Conservation (phyloP, 805 yeast genomes). For the Sugiyamaella valdiviana region DNA sequence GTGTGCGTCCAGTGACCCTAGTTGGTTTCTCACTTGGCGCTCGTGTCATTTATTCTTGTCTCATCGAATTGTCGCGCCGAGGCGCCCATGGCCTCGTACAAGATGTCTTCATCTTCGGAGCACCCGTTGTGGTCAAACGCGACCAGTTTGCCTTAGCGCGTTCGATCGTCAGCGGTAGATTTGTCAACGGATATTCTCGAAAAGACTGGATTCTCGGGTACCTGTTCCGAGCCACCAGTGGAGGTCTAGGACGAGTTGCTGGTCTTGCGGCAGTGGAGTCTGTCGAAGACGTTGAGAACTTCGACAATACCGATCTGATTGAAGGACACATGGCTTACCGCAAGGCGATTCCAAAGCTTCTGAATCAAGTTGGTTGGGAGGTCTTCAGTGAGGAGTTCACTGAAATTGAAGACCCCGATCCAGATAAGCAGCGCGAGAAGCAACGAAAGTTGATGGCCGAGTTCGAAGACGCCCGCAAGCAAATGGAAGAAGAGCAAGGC, state of each 20-base stretch:
- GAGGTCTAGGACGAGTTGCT: constrained; percentile 86
- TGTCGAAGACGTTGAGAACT: constrained; percentile 59
- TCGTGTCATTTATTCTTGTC: constrained; percentile 82
- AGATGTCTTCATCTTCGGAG: constrained; percentile 80
- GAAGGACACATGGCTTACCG: constrained; percentile 98
- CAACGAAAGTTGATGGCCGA: constrained; percentile 78
- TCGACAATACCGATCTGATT: constrained; percentile 79
- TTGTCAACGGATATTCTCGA: constrained; percentile 82
- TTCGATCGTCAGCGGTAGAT: constrained; percentile 82
- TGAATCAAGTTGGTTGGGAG: constrained; percentile 66
- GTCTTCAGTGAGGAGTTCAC: constrained; percentile 85
- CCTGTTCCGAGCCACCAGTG: constrained; percentile 89
- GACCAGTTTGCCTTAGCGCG: constrained; percentile 76
- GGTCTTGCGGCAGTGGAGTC: constrained; percentile 72
- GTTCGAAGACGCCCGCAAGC: constrained; percentile 76
- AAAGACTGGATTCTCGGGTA: constrained; percentile 97
- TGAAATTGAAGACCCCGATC: constrained; percentile 94
- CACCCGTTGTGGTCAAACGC: constrained; percentile 72
- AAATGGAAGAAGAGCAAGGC: constrained; percentile 36
- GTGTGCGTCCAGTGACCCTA: constrained; percentile 84
- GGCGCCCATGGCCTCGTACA: constrained; percentile 87
- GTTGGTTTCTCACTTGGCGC: constrained; percentile 95
- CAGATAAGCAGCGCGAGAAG: constrained; percentile 68
- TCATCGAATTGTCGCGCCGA: constrained; percentile 73
- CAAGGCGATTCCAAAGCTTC: constrained; percentile 79